Percentiles rank a stretch among this genome's conserved stretches.
phyloP scores from a whole-genome alignment of 805 yeast species.

The Scheffersomyces coipomensis region DNA sequence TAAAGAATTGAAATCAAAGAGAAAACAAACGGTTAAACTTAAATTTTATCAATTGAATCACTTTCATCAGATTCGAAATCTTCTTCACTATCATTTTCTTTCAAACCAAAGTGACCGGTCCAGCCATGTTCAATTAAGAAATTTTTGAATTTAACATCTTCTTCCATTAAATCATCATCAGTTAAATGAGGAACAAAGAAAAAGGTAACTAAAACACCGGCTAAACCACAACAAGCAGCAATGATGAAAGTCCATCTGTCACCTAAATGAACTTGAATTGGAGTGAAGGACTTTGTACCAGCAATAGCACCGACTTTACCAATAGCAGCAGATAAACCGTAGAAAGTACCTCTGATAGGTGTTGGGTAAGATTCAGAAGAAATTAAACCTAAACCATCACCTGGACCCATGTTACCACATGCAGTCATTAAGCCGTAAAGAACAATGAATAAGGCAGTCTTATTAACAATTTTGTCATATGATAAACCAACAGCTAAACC shows the following conservation, averaged over 20 bases:
- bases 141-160: conserved; percentile 62
- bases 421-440: conserved; percentile 74
- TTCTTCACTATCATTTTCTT: conserved; percentile 15
- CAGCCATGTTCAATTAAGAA: conserved; percentile 62
- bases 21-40: neutral
- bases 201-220: conserved; percentile 59
- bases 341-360: conserved; percentile 72
- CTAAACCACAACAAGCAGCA: conserved; percentile 69
- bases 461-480: conserved; percentile 53
- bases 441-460: conserved; percentile 62
- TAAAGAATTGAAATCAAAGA: neutral
- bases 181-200: conserved; percentile 65
- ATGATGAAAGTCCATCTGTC: conserved; percentile 75
- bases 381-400: conserved; percentile 69
- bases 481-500: conserved; percentile 72
- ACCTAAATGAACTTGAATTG: conserved; percentile 64
- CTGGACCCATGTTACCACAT: conserved; percentile 76
- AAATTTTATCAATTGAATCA: neutral
- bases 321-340: conserved; percentile 74
- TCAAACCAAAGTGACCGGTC: conserved; percentile 45
- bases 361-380: conserved; percentile 70
- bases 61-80: conserved; percentile 12
- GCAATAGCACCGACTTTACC: conserved; percentile 87
- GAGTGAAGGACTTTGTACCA: conserved; percentile 71
- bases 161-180: conserved; percentile 67